Percentiles rank a stretch among this genome's conserved stretches.
These are phyloP conservation scores for Trametes cinnabarina DNA, from an alignment of 768 basidiomycete genomes.

Conservation along the genomic window DNA sequence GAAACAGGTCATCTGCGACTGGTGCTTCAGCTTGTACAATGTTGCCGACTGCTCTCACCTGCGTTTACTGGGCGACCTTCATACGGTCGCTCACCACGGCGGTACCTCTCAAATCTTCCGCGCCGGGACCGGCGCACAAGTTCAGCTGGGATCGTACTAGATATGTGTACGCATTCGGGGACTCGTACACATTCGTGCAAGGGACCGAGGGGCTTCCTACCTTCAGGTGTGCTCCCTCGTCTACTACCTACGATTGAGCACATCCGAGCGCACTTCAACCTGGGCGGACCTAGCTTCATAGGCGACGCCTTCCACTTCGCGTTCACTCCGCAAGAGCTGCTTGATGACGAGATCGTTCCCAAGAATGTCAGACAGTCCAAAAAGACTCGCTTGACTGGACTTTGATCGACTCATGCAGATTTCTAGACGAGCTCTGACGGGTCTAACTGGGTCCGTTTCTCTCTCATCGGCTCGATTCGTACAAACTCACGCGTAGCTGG, in stretches of 20 bases:
- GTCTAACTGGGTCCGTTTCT: conserved; percentile 44
- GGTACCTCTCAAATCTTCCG: not conserved
- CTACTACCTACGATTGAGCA: not conserved
- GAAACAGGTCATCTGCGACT: too few species aligned
- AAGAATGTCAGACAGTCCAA: conserved; percentile 42
- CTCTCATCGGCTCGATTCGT: not conserved
- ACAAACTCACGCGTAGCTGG: not conserved
- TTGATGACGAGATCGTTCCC: conserved; percentile 44
- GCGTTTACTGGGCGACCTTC: not conserved
- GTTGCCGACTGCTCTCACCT: too few species aligned
- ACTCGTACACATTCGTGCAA: conserved; percentile 56
- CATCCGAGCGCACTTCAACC: not conserved
- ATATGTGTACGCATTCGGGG: conserved; percentile 54
- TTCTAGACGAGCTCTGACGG: conserved; percentile 53
- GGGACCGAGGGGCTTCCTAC: conserved; percentile 48
- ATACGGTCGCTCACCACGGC: not conserved
- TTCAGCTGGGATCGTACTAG: conserved; percentile 45
- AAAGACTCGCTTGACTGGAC: too few species aligned
- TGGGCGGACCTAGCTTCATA: too few species aligned
- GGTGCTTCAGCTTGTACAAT: too few species aligned
- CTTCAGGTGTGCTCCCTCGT: conserved; percentile 38
- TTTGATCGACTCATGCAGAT: not conserved
- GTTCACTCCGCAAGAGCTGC: conserved; percentile 42
- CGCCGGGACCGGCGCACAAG: not conserved
- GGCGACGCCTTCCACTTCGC: conserved; percentile 43